Conservation (phyloP, 2,329 filamentous ascomycete genomes). For the Dothidotthia symphoricarpi region DNA sequence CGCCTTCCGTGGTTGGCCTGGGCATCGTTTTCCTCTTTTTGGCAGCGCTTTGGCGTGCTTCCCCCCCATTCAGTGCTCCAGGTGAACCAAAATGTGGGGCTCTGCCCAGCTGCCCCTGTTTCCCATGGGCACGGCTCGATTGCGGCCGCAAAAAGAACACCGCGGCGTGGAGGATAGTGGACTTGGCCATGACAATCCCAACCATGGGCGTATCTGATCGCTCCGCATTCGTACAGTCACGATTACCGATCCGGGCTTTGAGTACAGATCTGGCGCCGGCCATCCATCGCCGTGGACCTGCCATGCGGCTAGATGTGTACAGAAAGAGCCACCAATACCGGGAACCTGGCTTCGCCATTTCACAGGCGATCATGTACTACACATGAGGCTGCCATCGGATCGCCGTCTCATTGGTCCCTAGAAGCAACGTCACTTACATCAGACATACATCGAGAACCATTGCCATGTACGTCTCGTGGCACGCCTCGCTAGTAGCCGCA, state of each 20-base stretch:
- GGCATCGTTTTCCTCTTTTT: conserved; percentile 32
- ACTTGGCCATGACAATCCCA: conserved; percentile 12
- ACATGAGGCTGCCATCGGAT: conserved; percentile 17
- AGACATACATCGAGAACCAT: conserved; percentile 6
- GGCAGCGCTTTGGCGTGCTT: conserved; percentile 22
- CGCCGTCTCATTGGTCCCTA: conserved; percentile 23
- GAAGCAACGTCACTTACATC: conserved; percentile 20
- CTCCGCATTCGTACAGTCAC: conserved; percentile 22
- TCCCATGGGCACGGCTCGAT: conserved; percentile 11
- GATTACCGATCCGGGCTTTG: conserved; percentile 31
- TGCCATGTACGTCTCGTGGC: conserved; percentile 1
- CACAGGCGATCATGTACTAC: conserved; percentile 21
- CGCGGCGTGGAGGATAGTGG: conserved; percentile 18
- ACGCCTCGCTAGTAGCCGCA: conserved; percentile 18
- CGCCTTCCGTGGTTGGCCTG: conserved; percentile 37
- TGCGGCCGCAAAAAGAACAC: conserved; percentile 12
- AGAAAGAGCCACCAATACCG: conserved; percentile 23
- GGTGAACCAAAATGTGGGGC: conserved; percentile 29
- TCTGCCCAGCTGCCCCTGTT: conserved; percentile 18
- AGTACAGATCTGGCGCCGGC: conserved; percentile 13
- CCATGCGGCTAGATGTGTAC: no score
- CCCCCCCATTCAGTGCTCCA: conserved; percentile 22
- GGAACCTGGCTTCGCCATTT: conserved; percentile 13
- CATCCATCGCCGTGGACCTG: conserved; percentile 20
- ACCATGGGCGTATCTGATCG: conserved; percentile 18